Percentiles rank a stretch among this genome's conserved stretches.
phyloP scores from a whole-genome alignment of 371 early-diverging fungal genomes.

The Haplosporangium sp. region DNA sequence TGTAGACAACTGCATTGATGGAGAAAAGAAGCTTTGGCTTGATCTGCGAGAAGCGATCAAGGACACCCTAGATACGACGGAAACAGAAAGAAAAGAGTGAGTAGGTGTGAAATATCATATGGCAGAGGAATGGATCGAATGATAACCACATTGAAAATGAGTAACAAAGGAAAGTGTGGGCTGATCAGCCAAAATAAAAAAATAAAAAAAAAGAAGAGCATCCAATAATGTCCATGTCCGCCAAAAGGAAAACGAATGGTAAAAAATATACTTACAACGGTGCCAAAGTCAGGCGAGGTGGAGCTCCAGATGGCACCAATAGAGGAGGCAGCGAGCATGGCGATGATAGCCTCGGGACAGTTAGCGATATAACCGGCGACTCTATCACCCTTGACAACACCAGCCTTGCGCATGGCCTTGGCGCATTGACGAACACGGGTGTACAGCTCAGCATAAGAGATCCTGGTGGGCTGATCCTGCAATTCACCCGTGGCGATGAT shows the following conservation, averaged over 20 bases:
- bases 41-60: constrained; percentile 96
- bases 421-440: constrained; percentile 78
- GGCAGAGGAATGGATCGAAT: no score
- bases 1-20: constrained; percentile 90
- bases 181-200: constrained; percentile 7
- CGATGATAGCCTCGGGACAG: constrained; percentile 61
- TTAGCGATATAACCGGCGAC: constrained; percentile 92
- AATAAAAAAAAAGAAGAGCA: constrained; percentile 9
- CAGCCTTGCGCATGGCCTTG: constrained; percentile 75
- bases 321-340: constrained; percentile 92
- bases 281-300: constrained; percentile 96
- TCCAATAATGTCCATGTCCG: constrained; percentile 19
- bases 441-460: constrained; percentile 85
- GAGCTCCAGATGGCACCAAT: constrained; percentile 97
- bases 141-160: background rate
- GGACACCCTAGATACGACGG: constrained; percentile 74
- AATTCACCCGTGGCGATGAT: constrained; percentile 76
- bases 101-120: no score
- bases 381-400: constrained; percentile 88
- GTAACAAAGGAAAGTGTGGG: constrained; percentile 1
- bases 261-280: constrained; percentile 62
- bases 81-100: background rate
- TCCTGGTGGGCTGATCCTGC: constrained; percentile 27
- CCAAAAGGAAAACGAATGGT: constrained; percentile 7
- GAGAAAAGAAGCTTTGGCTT: constrained; percentile 94